Evolutionary conservation across 331 rosid genomes (phyloP).

Genomic region (Rhamnella rubrinervis): DNA sequence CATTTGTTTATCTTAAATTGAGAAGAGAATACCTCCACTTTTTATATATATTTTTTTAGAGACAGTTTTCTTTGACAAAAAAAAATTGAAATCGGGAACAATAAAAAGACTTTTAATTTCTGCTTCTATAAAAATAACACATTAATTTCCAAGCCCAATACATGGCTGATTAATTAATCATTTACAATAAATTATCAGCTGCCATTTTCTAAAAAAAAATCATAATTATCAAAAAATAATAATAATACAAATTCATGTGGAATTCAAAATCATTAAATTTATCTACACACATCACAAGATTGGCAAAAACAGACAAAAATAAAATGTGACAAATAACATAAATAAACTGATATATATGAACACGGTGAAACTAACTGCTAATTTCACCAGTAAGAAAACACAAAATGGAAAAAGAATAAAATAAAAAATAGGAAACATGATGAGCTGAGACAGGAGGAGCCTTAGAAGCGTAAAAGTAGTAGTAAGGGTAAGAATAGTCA

Average conservation of each 20-base stretch:
- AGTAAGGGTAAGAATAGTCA: conserved; percentile 53
- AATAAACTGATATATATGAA: not conserved
- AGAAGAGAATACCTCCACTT: too few relatives aligned
- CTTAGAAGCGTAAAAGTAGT: conserved; percentile 54
- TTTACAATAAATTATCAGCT: too few relatives aligned
- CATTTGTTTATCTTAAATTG: too few relatives aligned
- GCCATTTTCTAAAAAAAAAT: too few relatives aligned
- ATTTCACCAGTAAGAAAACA: conserved; percentile 34
- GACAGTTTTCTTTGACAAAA: too few relatives aligned
- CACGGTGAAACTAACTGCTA: not conserved
- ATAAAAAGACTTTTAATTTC: too few relatives aligned
- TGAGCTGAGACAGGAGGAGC: conserved; percentile 37
- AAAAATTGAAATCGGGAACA: too few relatives aligned
- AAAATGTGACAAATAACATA: too few relatives aligned
- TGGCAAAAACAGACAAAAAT: not conserved
- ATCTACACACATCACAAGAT: not conserved
- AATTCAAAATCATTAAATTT: not conserved
- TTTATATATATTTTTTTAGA: too few relatives aligned
- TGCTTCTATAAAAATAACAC: too few relatives aligned
- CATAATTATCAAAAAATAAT: not conserved
- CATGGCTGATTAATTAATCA: too few relatives aligned
- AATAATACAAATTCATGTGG: not conserved
- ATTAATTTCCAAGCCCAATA: too few relatives aligned
- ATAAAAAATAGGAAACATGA: conserved; percentile 12
- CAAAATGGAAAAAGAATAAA: conserved; percentile 30